Base-by-base conservation (phyloP, 2,329 filamentous ascomycete species). In the Diaporthe capsici region DNA sequence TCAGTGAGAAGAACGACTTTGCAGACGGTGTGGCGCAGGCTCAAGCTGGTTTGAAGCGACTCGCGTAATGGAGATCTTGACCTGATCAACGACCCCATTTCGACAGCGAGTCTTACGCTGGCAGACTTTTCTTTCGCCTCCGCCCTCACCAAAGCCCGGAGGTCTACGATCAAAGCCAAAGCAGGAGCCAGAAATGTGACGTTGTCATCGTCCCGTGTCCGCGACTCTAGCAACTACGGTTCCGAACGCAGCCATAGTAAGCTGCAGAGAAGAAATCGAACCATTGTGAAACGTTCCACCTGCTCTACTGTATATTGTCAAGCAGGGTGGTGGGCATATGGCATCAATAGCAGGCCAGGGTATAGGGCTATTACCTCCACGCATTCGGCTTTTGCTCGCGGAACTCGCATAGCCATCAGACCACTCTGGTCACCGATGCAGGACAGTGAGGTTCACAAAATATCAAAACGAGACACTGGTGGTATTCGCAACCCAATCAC, bases 1-100 rank as follows among this genome's bases (percentile, higher is more conserved):
- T 96, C 82, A 89, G 90, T 77, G 86, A 85, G 78, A 87, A 86
- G 78, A 82, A 92, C 60, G 87, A 85, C 0, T 91, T 92, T 76
- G 79, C 85, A 0, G 84, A 88, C 3, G 91, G 90, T 1, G 83
- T 90, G 12, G 81, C 81, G 71, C 89, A 90, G 80, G 89, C 91
- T 2, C 84, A 89, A 71, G 85, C 86, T 20, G 89, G 89, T 0
- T 81, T 93, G 68, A 58, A 74, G 31, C 73, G 71, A 22, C 76
- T 81, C 47, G 49, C 76, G 44, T 25, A 72, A 25, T 73, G 60
- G 20, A 63, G n/a, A 42, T 28, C 47, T 37, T 58, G 13, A n/a
- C 34, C 31, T 42, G n/a, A 13, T 22, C 2, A 10, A 31, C 42
- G 7, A 55, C 15, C 1, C 17, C 49, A 22, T 28, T 8, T 55